Evolutionary conservation across 192 early-diverging fungal genomes (phyloP), one percentile per base, ranked within the genome.

Genomic region (Backusella westeae): DNA sequence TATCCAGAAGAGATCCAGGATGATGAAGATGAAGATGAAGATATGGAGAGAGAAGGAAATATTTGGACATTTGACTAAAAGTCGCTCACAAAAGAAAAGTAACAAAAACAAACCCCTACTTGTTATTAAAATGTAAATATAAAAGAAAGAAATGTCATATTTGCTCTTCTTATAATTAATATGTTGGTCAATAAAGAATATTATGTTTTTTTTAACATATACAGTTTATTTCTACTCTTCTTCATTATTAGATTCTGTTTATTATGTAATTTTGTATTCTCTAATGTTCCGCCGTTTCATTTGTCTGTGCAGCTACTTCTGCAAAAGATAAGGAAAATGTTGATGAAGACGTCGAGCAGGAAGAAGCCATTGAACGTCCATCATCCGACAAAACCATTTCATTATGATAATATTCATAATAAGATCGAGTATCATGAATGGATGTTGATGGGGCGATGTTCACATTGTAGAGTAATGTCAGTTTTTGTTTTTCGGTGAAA

Each of bases 401-500:
- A 29, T 63, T 63, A 14, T 23, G 56, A 12, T 63, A 63, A 29
- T 63, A 63, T 14, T 63, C 56, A 14, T 63, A 23, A 63, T 63
- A 63, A 5, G 21, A 63, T 0, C 46, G 46, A 49, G 19, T 49
- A 19, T 63, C 23, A 12, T 63, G 10, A 26, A 29, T 7, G 6
- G 5, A 26, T 63, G 23, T 4, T 72, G 76, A 49, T n/a, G 19
- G 46, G 6, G 46, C 46, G 19, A 49, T 17, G 19, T 49, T 23
- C 4, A 12, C n/a, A n/a, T 9, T 63, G 10, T 63, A 63, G 4
- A 79, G 67, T 35, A 79, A 53, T 14, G 68, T 63, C 35, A 49
- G 17, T 75, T 93, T 95, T 77, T 95, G 94, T 68, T 87, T 84
- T 73, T 94, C 92, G 0, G 91, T 95, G 67, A 95, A 95, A 0